Evolutionary conservation across 768 basidiomycete genomes (phyloP).

Genomic region (Agrocybe praecox): DNA sequence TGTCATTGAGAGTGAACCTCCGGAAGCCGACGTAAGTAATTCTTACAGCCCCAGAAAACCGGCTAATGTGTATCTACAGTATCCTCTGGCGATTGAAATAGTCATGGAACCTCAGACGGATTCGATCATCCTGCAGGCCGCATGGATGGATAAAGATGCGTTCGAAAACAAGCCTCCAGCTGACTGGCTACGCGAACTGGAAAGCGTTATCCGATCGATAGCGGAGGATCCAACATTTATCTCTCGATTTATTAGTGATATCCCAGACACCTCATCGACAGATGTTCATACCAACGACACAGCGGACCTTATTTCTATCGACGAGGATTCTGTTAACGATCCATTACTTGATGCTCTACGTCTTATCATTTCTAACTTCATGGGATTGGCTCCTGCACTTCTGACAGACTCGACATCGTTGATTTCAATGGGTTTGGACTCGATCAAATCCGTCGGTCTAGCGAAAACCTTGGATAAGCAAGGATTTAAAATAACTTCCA

Average conservation of each 20-base stretch:
- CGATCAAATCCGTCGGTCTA: slow-evolving; percentile 47
- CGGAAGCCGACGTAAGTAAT: slow-evolving; percentile 32
- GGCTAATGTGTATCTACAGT: slow-evolving; percentile 20
- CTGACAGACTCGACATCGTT: slow-evolving; percentile 34
- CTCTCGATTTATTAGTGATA: slow-evolving; percentile 1
- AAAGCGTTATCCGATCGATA: slow-evolving; percentile 17
- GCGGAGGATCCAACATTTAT: slow-evolving; percentile 9
- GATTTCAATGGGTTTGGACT: slow-evolving; percentile 48
- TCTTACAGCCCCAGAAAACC: not conserved
- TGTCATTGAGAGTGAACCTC: slow-evolving; percentile 29
- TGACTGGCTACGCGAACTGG: slow-evolving; percentile 24
- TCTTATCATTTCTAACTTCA: slow-evolving; percentile 25
- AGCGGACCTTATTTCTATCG: not conserved
- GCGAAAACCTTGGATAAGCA: slow-evolving; percentile 32
- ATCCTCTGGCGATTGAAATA: slow-evolving; percentile 32
- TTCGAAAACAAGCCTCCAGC: slow-evolving; percentile 7
- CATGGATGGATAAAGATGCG: slow-evolving; percentile 21
- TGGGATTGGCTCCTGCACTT: slow-evolving; percentile 21
- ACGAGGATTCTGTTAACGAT: slow-evolving; percentile 9
- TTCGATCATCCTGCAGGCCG: slow-evolving; percentile 24
- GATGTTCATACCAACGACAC: not conserved
- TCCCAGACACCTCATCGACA: not conserved
- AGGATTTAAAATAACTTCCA: slow-evolving; percentile 34
- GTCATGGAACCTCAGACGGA: slow-evolving; percentile 26
- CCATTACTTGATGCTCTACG: slow-evolving; percentile 17